phyloP scores from a whole-genome alignment of 192 early-diverging fungal genomes.

The Coemansia sp. region DNA sequence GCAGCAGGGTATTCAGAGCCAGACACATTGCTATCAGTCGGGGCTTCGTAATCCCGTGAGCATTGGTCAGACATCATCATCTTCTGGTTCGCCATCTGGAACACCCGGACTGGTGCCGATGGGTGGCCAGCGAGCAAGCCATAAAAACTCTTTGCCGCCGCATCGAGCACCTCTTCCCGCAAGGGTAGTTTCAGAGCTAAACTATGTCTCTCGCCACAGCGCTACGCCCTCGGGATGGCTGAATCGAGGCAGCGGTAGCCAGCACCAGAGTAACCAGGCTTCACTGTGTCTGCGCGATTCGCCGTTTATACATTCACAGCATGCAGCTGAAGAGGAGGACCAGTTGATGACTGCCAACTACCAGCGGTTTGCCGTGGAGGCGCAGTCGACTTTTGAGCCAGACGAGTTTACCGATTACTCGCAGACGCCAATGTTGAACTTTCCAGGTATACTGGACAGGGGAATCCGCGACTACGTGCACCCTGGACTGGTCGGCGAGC shows the following conservation, averaged over 20 bases:
- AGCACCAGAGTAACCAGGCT: neutral
- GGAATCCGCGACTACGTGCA: slow-evolving; percentile 68
- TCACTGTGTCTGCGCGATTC: neutral
- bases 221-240: neutral
- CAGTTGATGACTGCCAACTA: slow-evolving; percentile 42
- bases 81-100: neutral
- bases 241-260: neutral
- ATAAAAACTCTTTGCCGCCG: slow-evolving; percentile 35
- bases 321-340: slow-evolving; percentile 12
- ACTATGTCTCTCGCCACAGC: slow-evolving; percentile 30
- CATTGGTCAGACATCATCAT: neutral
- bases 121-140: slow-evolving; percentile 7
- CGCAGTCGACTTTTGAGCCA: slow-evolving; percentile 43
- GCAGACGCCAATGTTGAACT: slow-evolving; percentile 76
- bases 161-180: slow-evolving; percentile 20
- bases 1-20: neutral
- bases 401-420: slow-evolving; percentile 64
- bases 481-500: slow-evolving; percentile 65
- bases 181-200: slow-evolving; percentile 41
- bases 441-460: slow-evolving; percentile 70
- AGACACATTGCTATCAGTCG: neutral
- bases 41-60: neutral
- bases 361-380: slow-evolving; percentile 45
- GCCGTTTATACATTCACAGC: neutral
- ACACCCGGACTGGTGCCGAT: neutral